Conservation (phyloP, 306 rosid genomes). For the Pachyrhizus erosus region DNA sequence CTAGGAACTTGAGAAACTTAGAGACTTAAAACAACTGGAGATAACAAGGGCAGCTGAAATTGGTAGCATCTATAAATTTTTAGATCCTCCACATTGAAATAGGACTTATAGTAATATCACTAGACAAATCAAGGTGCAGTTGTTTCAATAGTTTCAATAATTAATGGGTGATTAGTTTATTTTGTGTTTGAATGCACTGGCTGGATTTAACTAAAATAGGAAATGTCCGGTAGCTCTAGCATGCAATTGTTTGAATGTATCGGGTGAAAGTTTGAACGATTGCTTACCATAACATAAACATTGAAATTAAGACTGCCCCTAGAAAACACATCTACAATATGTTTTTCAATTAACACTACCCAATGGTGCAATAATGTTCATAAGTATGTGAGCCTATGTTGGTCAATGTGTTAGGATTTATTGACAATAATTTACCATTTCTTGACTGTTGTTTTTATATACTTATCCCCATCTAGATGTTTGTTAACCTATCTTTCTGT, state of each 20-base stretch:
- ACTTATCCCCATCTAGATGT: slow-evolving; percentile 25
- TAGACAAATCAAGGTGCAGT: background rate
- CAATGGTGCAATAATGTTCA: background rate
- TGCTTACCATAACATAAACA: background rate
- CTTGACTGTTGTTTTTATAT: slow-evolving; percentile 14
- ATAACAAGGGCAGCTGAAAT: background rate
- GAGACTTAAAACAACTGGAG: background rate
- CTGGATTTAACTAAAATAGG: background rate
- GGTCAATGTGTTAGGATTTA: background rate
- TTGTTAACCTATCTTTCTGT: slow-evolving; percentile 16
- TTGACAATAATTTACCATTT: slow-evolving; percentile 19
- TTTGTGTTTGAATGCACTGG: background rate
- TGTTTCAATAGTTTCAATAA: background rate
- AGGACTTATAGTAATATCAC: background rate
- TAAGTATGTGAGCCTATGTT: background rate
- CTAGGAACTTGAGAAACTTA: background rate
- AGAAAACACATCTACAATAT: background rate
- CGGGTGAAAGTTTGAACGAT: background rate
- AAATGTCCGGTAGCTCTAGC: background rate
- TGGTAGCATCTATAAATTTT: background rate
- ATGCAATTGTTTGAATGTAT: background rate
- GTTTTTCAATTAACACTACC: background rate
- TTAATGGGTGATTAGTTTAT: background rate
- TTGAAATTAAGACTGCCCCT: background rate
- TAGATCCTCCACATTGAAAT: background rate